Conservation (phyloP, 169 alveolate species). For the Cryptosporidium parvum region DNA sequence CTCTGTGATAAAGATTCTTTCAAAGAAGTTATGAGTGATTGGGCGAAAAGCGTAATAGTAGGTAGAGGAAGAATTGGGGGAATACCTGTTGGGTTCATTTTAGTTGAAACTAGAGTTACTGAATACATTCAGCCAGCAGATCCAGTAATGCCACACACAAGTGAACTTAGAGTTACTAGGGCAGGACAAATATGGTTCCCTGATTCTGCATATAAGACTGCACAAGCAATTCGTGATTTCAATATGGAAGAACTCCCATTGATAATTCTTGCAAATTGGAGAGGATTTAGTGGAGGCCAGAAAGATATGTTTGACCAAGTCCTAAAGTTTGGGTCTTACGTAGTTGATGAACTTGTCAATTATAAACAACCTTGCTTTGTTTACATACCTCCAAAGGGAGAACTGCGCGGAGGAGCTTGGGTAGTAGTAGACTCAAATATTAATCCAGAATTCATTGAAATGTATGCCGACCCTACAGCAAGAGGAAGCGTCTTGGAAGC, state of each 20-base stretch:
- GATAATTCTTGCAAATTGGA: conserved; percentile 85
- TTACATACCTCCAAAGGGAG: conserved; percentile 86
- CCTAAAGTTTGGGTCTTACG: conserved; percentile 85
- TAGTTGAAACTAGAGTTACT: conserved; percentile 81
- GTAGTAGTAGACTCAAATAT: conserved; percentile 87
- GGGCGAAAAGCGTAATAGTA: conserved; percentile 85
- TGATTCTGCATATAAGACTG: conserved; percentile 89
- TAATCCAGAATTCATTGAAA: conserved; percentile 86
- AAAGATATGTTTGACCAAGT: conserved; percentile 86
- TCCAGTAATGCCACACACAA: conserved; percentile 82
- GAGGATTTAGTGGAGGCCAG: conserved; percentile 88
- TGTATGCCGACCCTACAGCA: conserved; percentile 86
- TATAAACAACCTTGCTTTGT: conserved; percentile 86
- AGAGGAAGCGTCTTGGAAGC: conserved; percentile 88
- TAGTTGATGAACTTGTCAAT: conserved; percentile 86
- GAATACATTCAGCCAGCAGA: conserved; percentile 82
- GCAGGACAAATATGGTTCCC: conserved; percentile 86
- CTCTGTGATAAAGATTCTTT: conserved; percentile 82
- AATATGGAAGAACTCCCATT: conserved; percentile 86
- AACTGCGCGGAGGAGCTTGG: conserved; percentile 89
- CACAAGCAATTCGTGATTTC: conserved; percentile 88
- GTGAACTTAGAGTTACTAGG: conserved; percentile 81
- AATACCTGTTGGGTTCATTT: conserved; percentile 84
- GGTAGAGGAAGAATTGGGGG: conserved; percentile 87
- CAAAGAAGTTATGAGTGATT: conserved; percentile 82